Conservation (phyloP, 2,329 filamentous ascomycete species). For the Scortechinia acanthostroma region DNA sequence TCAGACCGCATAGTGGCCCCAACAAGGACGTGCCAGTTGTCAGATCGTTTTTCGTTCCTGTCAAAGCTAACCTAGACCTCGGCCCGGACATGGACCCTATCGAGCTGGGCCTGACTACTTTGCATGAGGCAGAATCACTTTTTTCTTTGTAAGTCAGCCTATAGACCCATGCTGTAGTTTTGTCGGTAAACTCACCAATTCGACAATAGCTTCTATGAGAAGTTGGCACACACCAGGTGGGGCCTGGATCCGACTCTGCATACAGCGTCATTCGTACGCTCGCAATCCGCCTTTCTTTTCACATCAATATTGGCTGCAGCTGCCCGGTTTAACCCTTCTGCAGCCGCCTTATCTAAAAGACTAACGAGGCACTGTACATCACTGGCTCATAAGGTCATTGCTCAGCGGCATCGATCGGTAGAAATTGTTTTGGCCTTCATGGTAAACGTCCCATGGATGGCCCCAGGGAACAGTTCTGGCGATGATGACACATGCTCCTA, state of each 20-base stretch:
- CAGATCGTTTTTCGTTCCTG: conserved; percentile 63
- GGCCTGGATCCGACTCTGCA: conserved; percentile 64
- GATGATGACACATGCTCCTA: conserved; percentile 71
- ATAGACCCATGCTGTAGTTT: conserved; percentile 4
- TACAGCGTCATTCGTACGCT: conserved; percentile 56
- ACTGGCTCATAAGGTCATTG: conserved; percentile 54
- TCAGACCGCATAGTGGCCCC: conserved; percentile 31
- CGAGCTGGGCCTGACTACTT: conserved; percentile 60
- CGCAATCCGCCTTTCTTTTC: conserved; percentile 64
- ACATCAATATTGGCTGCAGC: conserved; percentile 66
- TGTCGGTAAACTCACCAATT: conserved; percentile 1
- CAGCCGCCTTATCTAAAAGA: conserved; percentile 56
- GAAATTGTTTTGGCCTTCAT: conserved; percentile 72
- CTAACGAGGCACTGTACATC: conserved; percentile 56
- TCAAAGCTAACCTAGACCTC: conserved; percentile 54
- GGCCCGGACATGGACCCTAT: conserved; percentile 62
- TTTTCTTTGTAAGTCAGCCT: conserved; percentile 57
- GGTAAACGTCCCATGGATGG: conserved; percentile 73
- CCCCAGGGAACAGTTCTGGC: conserved; percentile 57
- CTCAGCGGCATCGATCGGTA: conserved; percentile 57
- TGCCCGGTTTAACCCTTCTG: conserved; percentile 58
- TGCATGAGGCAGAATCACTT: conserved; percentile 55
- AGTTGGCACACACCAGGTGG: conserved; percentile 69
- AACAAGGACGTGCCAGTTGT: too few relatives aligned
- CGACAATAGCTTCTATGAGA: conserved; percentile 54